phyloP scores from a whole-genome alignment of 768 basidiomycete genomes.

The Clathrus columnatus region DNA sequence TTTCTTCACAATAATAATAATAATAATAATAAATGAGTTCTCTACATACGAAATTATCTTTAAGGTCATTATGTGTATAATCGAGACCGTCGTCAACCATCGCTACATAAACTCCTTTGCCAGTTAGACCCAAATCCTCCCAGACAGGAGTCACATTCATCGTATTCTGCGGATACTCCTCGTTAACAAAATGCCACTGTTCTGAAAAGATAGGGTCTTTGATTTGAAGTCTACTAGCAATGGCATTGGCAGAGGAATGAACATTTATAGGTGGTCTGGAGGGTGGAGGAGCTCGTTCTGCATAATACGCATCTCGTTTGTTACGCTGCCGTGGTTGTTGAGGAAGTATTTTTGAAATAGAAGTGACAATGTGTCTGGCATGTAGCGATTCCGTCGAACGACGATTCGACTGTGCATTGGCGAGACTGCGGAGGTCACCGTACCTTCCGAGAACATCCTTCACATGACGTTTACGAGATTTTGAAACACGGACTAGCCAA shows the following conservation, averaged over 20 bases:
- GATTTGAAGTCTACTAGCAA: constrained; percentile 58
- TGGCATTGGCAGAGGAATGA: constrained; percentile 27
- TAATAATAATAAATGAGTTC: background rate
- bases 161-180: constrained; percentile 66
- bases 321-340: constrained; percentile 59
- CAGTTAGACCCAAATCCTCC: constrained; percentile 77
- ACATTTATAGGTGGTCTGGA: constrained; percentile 23
- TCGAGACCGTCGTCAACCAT: constrained; percentile 95
- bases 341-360: constrained; percentile 51
- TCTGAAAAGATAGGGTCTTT: constrained; percentile 70
- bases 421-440: constrained; percentile 23
- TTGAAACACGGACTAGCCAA: constrained; percentile 69
- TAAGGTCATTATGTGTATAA: constrained; percentile 78
- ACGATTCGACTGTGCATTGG: constrained; percentile 27
- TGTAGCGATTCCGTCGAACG: constrained; percentile 34
- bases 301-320: constrained; percentile 38
- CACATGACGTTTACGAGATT: constrained; percentile 19
- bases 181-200: constrained; percentile 96
- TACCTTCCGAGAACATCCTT: constrained; percentile 24
- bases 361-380: constrained; percentile 39
- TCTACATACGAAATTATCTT: constrained; percentile 79
- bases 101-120: constrained; percentile 76
- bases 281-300: constrained; percentile 48
- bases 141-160: constrained; percentile 93
- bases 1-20: background rate